Percentiles rank a stretch among this genome's conserved stretches.
Conservation (phyloP, 1,284 basidiomycete genomes). For the Cyathus olla region DNA sequence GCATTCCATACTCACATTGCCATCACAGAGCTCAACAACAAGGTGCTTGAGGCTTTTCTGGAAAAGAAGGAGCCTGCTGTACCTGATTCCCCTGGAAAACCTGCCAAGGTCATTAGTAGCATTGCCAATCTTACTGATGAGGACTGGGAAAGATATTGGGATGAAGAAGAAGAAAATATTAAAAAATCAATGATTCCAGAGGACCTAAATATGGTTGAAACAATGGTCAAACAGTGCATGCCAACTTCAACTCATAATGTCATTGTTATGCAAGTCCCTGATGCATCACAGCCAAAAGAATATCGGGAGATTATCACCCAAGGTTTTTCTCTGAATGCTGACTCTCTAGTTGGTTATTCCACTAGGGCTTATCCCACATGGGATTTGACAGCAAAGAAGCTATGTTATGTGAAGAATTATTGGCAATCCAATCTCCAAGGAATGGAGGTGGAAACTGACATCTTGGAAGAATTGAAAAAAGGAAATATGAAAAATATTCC, state of each 20-base stretch:
- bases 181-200: not conserved
- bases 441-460: conserved; percentile 20
- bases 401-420: conserved; percentile 23
- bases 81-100: no score
- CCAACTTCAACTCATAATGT: conserved; percentile 11
- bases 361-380: conserved; percentile 24
- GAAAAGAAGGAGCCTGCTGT: not conserved
- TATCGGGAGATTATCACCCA: conserved; percentile 25
- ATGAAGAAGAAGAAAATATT: not conserved
- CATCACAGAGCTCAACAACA: not conserved
- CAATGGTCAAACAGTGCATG: conserved; percentile 1
- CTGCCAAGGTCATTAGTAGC: no score
- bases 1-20: not conserved
- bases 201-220: conserved; percentile 6
- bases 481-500: conserved; percentile 13
- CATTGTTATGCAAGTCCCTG: conserved; percentile 10
- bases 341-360: conserved; percentile 19
- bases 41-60: not conserved
- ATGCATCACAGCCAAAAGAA: not conserved
- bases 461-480: conserved; percentile 13
- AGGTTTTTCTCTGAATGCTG: conserved; percentile 9
- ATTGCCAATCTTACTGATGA: not conserved
- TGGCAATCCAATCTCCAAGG: conserved; percentile 14
- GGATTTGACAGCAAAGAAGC: conserved; percentile 5
- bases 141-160: not conserved